Percentiles rank a stretch among this genome's conserved stretches.
Evolutionary conservation across 257 asterid genomes (phyloP).

Genomic region (Handroanthus guayacan): DNA sequence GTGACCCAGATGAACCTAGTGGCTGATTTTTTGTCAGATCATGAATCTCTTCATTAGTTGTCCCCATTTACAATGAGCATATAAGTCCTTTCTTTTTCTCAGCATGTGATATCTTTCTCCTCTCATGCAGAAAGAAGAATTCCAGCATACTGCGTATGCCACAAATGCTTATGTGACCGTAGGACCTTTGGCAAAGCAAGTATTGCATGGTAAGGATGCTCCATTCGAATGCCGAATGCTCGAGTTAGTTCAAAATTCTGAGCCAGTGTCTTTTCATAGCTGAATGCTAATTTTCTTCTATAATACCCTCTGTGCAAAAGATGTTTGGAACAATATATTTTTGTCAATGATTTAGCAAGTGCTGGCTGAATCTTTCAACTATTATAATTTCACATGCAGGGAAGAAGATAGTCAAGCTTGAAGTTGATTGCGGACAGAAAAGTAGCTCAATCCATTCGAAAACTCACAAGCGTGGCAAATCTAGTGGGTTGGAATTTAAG

Average conservation of each 20-base stretch:
- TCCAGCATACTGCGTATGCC: conserved; percentile 92
- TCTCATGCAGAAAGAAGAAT: conserved; percentile 90
- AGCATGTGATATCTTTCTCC: conserved; percentile 16
- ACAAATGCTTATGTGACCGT: conserved; percentile 90
- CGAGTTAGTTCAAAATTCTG: conserved; percentile 15
- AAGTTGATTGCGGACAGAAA: conserved; percentile 55
- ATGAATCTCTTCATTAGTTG: conserved; percentile 3
- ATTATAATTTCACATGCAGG: conserved; percentile 52
- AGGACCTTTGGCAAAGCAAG: conserved; percentile 85
- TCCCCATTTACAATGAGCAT: neutral
- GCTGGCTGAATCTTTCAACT: neutral
- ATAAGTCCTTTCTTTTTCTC: conserved; percentile 12
- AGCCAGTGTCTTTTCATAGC: conserved; percentile 8
- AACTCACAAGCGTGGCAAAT: conserved; percentile 62
- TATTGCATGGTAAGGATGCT: conserved; percentile 71
- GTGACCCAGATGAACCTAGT: conserved; percentile 2
- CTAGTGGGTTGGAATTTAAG: conserved; percentile 65
- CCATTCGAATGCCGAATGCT: conserved; percentile 11
- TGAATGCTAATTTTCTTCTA: neutral
- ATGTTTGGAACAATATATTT: neutral
- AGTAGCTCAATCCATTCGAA: conserved; percentile 48
- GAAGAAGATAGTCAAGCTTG: conserved; percentile 71
- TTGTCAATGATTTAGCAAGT: neutral
- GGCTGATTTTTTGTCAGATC: conserved; percentile 20
- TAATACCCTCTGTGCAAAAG: conserved; percentile 7